Conservation (phyloP, 768 basidiomycete genomes). For the Phaeolepiota aurea region DNA sequence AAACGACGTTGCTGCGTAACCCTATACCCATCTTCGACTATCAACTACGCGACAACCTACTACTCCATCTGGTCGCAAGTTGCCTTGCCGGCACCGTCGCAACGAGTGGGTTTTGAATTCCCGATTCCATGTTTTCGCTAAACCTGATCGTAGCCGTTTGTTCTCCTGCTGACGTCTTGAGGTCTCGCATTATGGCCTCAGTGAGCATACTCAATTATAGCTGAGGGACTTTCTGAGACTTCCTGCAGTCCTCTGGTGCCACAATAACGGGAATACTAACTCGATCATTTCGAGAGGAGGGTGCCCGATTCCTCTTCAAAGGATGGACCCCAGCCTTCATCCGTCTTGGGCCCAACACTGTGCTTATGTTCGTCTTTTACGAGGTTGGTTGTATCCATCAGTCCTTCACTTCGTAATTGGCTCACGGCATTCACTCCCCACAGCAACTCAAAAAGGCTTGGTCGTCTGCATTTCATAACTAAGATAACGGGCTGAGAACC, state of each 20-base stretch:
- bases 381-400: slow-evolving; percentile 38
- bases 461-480: slow-evolving; percentile 13
- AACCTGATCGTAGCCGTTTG: slow-evolving; percentile 48
- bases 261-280: slow-evolving; percentile 44
- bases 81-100: slow-evolving; percentile 66
- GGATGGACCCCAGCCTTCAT: slow-evolving; percentile 89
- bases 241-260: slow-evolving; percentile 38
- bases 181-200: slow-evolving; percentile 71
- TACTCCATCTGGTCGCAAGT: slow-evolving; percentile 63
- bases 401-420: neutral
- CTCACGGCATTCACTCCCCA: neutral
- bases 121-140: neutral
- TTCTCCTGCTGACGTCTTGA: slow-evolving; percentile 70
- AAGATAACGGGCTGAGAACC: no score
- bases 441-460: slow-evolving; percentile 71
- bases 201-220: slow-evolving; percentile 26
- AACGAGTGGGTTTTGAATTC: slow-evolving; percentile 46
- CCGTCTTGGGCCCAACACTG: slow-evolving; percentile 76
- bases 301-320: slow-evolving; percentile 72
- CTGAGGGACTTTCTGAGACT: slow-evolving; percentile 5
- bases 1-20: slow-evolving; percentile 42
- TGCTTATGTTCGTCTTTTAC: slow-evolving; percentile 79
- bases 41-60: slow-evolving; percentile 56
- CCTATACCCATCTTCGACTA: slow-evolving; percentile 49
- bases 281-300: slow-evolving; percentile 63